phyloP scores from a whole-genome alignment of 495 filamentous ascomycete species.

The Penicillium chermesinum region DNA sequence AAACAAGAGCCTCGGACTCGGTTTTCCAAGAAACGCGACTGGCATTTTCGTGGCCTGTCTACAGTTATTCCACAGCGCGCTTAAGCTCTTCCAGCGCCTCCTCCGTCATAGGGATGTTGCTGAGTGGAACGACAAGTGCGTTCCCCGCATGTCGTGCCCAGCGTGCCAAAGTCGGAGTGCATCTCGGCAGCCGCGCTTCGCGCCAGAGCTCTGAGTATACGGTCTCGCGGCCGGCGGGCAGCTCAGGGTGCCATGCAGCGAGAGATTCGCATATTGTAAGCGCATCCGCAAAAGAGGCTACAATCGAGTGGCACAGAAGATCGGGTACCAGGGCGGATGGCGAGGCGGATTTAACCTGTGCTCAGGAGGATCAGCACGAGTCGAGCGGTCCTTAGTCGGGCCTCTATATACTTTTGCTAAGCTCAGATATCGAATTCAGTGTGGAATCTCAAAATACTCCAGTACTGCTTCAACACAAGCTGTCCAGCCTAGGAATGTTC shows the following conservation, averaged over 20 bases:
- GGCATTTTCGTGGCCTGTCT: constrained; percentile 19
- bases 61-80: constrained; percentile 18
- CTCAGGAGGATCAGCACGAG: neutral
- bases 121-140: constrained; percentile 35
- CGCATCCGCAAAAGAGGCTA: constrained; percentile 42
- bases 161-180: constrained; percentile 46
- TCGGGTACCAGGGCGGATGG: constrained; percentile 30
- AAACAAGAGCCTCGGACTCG: constrained; percentile 25
- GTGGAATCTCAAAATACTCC: constrained; percentile 33
- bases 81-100: constrained; percentile 24
- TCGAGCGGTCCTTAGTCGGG: neutral
- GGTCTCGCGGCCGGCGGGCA: constrained; percentile 43
- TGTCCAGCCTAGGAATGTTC: constrained; percentile 27
- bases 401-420: constrained; percentile 18
- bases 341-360: constrained; percentile 24
- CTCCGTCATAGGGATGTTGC: constrained; percentile 25
- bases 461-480: constrained; percentile 31
- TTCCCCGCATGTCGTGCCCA: constrained; percentile 42
- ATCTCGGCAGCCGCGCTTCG: constrained; percentile 49
- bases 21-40: constrained; percentile 17
- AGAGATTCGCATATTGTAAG: constrained; percentile 52
- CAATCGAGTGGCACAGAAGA: constrained; percentile 23
- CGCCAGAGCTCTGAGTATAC: constrained; percentile 43
- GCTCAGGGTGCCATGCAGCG: constrained; percentile 40
- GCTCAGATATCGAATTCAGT: constrained; percentile 19